Percentiles rank a stretch among this genome's conserved stretches.
Conservation (phyloP, 169 alveolate genomes). For the Eimeria maxima region DNA sequence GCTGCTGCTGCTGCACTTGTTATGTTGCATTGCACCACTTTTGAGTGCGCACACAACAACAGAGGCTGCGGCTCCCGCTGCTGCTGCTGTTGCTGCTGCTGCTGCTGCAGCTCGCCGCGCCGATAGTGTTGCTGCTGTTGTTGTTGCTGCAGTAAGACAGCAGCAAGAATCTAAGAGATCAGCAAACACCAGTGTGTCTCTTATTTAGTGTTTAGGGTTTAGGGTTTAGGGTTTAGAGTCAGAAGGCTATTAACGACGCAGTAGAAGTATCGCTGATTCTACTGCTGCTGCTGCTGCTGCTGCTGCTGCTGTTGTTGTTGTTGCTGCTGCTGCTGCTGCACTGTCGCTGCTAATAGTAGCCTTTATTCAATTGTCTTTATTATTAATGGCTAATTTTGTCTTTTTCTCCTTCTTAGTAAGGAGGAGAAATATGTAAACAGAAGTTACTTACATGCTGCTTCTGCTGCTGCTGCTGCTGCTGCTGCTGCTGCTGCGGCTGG, state of each 20-base stretch:
- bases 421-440: not conserved
- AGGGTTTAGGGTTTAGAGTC: not conserved
- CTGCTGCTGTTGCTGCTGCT: too few relatives aligned
- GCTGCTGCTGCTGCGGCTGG: conserved; percentile 40
- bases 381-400: not conserved
- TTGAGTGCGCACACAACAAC: not conserved
- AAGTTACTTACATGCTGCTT: not conserved
- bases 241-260: not conserved
- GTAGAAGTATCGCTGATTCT: not conserved
- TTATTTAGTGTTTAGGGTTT: not conserved
- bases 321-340: conserved; percentile 38
- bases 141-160: too few relatives aligned
- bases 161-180: too few relatives aligned
- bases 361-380: not conserved
- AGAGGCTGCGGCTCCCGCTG: not conserved
- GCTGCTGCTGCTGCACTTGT: not conserved
- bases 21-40: not conserved
- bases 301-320: conserved; percentile 22
- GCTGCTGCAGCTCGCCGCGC: too few relatives aligned
- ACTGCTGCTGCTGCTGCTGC: not conserved
- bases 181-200: too few relatives aligned
- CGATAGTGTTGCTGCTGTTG: too few relatives aligned
- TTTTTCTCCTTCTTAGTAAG: not conserved
- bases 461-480: conserved; percentile 16
- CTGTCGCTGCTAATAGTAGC: not conserved